These are phyloP conservation scores for Nadsonia starkeyi-henricii DNA, from an alignment of 1,139 yeast genomes.

Conservation along the genomic window DNA sequence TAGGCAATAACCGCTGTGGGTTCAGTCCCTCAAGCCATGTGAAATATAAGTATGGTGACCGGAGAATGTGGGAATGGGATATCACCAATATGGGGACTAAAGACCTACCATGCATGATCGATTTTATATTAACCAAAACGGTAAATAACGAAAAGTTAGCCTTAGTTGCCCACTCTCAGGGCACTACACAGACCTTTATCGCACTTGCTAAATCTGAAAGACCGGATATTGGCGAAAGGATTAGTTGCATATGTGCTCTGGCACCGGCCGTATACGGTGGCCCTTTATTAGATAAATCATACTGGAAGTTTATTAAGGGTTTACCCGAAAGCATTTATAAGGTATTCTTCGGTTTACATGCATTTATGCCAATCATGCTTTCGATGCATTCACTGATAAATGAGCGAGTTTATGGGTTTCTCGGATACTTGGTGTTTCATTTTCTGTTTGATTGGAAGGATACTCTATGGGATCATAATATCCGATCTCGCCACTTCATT, in stretches of 20 bases:
- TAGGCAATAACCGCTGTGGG: slow-evolving; percentile 85
- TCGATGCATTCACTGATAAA: slow-evolving; percentile 29
- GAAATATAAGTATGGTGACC: slow-evolving; percentile 31
- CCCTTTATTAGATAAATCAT: slow-evolving; percentile 40
- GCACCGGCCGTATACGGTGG: slow-evolving; percentile 94
- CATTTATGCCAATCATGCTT: slow-evolving; percentile 24
- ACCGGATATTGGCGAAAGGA: slow-evolving; percentile 30
- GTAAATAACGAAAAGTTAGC: slow-evolving; percentile 33
- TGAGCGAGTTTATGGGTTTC: slow-evolving; percentile 37
- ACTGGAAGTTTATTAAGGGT: slow-evolving; percentile 17
- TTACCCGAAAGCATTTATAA: slow-evolving; percentile 5
- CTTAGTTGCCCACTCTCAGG: slow-evolving; percentile 80
- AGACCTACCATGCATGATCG: slow-evolving; percentile 64
- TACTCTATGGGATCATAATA: slow-evolving; percentile 52
- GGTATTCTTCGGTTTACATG: slow-evolving; percentile 37
- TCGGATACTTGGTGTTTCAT: slow-evolving; percentile 69
- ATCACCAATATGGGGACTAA: slow-evolving; percentile 60
- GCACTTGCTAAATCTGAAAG: slow-evolving; percentile 37
- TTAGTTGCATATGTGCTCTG: slow-evolving; percentile 58
- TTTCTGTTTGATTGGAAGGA: slow-evolving; percentile 82
- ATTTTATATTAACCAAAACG: slow-evolving; percentile 38
- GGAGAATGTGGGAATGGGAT: slow-evolving; percentile 62
- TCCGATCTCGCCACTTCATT: slow-evolving; percentile 60
- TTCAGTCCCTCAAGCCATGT: slow-evolving; percentile 49
- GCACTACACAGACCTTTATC: slow-evolving; percentile 73